Evolutionary conservation across 352 stramenopile genomes (phyloP).

Genomic region (Globisporangium alternatum): DNA sequence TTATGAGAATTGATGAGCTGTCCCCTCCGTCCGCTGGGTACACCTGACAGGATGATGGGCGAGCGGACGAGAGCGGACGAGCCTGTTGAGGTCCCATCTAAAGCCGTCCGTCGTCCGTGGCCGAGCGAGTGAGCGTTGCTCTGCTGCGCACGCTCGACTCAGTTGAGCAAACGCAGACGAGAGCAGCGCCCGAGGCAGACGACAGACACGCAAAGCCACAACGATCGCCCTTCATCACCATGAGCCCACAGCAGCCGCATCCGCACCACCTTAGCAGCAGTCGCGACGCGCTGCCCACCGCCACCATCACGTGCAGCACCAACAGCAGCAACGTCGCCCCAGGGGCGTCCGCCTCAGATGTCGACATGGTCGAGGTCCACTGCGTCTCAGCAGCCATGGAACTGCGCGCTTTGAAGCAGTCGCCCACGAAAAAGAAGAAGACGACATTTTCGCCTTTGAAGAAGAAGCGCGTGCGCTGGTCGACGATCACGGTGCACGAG

Average conservation of each 20-base stretch:
- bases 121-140: conserved; percentile 3
- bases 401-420: not conserved
- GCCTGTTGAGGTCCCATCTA: conserved; percentile 12
- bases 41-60: not conserved
- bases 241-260: not conserved
- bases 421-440: conserved; percentile 9
- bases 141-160: conserved; percentile 1
- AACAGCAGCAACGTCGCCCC: not conserved
- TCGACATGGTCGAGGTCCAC: not conserved
- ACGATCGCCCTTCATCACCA: not conserved
- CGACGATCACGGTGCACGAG: conserved; percentile 47
- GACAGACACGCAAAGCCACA: not conserved
- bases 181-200: not conserved
- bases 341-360: not conserved
- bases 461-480: conserved; percentile 38
- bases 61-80: not conserved
- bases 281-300: not conserved
- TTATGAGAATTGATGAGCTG: too few relatives aligned
- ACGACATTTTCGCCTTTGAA: not conserved
- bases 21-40: not conserved
- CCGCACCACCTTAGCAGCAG: not conserved
- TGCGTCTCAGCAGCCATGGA: not conserved
- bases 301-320: conserved; percentile 1
- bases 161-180: conserved; percentile 14
- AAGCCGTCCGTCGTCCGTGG: conserved; percentile 11